phyloP scores from a whole-genome alignment of 1,139 yeast genomes.

The Suhomyces panamericanus region DNA sequence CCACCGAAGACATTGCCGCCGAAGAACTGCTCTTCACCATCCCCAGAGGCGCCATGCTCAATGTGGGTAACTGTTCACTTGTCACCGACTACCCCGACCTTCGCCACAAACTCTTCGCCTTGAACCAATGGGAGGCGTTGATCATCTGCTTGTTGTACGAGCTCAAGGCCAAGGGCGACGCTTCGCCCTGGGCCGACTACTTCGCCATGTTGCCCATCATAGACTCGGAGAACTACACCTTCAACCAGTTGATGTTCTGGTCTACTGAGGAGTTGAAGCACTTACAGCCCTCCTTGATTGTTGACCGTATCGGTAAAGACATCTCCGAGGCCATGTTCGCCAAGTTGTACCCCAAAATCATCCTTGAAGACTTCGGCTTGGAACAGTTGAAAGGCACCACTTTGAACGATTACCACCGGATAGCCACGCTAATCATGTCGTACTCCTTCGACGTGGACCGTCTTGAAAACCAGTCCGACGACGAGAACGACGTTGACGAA shows the following conservation, averaged over 20 bases:
- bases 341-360: conserved; percentile 27
- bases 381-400: conserved; percentile 36
- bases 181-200: conserved; percentile 68
- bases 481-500: conserved; percentile 22
- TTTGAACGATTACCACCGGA: conserved; percentile 60
- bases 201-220: conserved; percentile 64
- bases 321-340: conserved; percentile 63
- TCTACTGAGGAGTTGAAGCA: conserved; percentile 45
- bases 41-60: conserved; percentile 60
- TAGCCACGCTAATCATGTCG: conserved; percentile 61
- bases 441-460: conserved; percentile 43
- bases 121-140: conserved; percentile 77
- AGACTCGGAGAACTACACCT: conserved; percentile 32
- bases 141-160: conserved; percentile 69
- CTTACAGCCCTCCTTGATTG: conserved; percentile 69
- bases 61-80: conserved; percentile 57
- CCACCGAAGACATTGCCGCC: conserved; percentile 54
- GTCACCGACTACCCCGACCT: conserved; percentile 32
- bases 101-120: conserved; percentile 36
- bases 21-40: conserved; percentile 68
- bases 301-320: conserved; percentile 68
- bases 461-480: conserved; percentile 19
- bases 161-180: conserved; percentile 34
- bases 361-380: conserved; percentile 25
- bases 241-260: conserved; percentile 85